Evolutionary conservation across 192 early-diverging fungal species (phyloP), one percentile per base, ranked within the genome.

Genomic region (Phlyctochytrium bullatum): DNA sequence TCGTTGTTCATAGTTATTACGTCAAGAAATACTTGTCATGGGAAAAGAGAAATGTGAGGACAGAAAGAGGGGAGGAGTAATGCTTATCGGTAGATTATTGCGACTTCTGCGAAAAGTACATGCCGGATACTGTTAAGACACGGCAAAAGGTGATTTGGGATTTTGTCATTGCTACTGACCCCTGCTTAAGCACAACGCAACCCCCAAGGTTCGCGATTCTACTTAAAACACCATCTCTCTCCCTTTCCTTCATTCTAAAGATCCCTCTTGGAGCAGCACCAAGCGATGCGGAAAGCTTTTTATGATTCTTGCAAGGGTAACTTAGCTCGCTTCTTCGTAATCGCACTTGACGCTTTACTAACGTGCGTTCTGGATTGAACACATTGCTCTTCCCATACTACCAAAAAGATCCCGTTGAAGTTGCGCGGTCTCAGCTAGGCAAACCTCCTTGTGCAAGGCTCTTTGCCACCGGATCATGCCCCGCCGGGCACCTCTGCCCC

Each of bases 1-100:
- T 62, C 59, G 27, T 3, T 59, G 20, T 61, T 31, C 40, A 47
- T 47, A n/a, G n/a, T n/a, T n/a, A n/a, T n/a, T n/a, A n/a, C n/a
- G n/a, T n/a, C n/a, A n/a, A n/a, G n/a, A n/a, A n/a, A n/a, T n/a
- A n/a, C n/a, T n/a, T n/a, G n/a, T n/a, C n/a, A n/a, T n/a, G n/a
- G n/a, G n/a, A n/a, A n/a, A n/a, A n/a, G n/a, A n/a, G n/a, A n/a
- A n/a, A n/a, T n/a, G n/a, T n/a, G n/a, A n/a, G n/a, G n/a, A n/a
- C n/a, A n/a, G n/a, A n/a, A n/a, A n/a, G n/a, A n/a, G n/a, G n/a
- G n/a, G n/a, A n/a, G n/a, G n/a, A n/a, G n/a, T n/a, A n/a, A n/a
- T n/a, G n/a, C n/a, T n/a, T n/a, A n/a, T n/a, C n/a, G 40, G 40
- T 20, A 47, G 40, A 47, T 20, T 47, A 47, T 20, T 47, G 40